Percentiles rank a stretch among this genome's conserved stretches.
phyloP scores from a whole-genome alignment of 2,329 filamentous ascomycete species.

The Dryadomyces quercivorus region DNA sequence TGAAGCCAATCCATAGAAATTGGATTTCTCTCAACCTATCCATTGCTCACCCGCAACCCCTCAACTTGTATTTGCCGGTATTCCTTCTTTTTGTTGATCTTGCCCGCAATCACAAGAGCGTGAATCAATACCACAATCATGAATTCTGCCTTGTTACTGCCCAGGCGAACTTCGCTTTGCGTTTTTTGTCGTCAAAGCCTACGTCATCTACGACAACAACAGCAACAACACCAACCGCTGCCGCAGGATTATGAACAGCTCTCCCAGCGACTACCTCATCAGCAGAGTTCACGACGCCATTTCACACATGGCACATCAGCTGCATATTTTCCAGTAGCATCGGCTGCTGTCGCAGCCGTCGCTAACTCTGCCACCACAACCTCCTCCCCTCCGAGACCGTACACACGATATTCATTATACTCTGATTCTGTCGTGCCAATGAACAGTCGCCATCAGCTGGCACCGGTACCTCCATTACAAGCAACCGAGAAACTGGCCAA shows the following conservation, averaged over 20 bases:
- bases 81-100: not conserved
- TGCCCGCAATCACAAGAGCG: no score
- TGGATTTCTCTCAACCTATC: not conserved
- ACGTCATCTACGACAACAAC: slow-evolving; percentile 28
- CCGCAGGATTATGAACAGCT: slow-evolving; percentile 14
- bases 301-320: slow-evolving; percentile 32
- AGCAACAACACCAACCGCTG: slow-evolving; percentile 17
- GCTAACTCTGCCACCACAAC: not conserved
- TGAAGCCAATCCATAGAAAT: not conserved
- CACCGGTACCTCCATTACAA: slow-evolving; percentile 1
- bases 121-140: slow-evolving; percentile 18
- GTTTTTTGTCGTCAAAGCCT: slow-evolving; percentile 27
- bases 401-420: slow-evolving; percentile 10
- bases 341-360: not conserved
- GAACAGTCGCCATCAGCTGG: slow-evolving; percentile 7
- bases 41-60: not conserved
- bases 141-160: slow-evolving; percentile 26
- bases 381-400: not conserved
- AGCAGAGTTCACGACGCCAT: slow-evolving; percentile 19
- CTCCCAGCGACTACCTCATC: slow-evolving; percentile 14
- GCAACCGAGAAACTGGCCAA: not conserved
- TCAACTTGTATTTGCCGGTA: not conserved
- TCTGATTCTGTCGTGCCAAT: not conserved
- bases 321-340: slow-evolving; percentile 22
- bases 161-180: slow-evolving; percentile 25